phyloP scores from a whole-genome alignment of 352 stramenopile species.

The Plasmopara muralis region DNA sequence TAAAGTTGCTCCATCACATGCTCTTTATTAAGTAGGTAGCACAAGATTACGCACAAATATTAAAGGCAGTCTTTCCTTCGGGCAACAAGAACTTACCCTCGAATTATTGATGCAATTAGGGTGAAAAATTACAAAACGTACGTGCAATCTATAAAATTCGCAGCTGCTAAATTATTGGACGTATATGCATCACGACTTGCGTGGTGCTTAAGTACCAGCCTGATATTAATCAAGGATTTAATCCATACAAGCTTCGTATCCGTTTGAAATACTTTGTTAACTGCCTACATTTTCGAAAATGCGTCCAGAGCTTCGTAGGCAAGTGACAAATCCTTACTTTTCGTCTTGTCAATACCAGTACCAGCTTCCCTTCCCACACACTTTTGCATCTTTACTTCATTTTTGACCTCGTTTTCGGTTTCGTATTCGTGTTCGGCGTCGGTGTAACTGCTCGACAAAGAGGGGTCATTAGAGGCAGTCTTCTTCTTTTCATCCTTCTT shows the following conservation, averaged over 20 bases:
- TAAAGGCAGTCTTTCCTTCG: background rate
- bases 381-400: constrained; percentile 10
- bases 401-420: background rate
- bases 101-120: background rate
- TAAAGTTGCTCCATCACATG: constrained; percentile 6
- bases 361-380: background rate
- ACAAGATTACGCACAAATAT: background rate
- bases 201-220: constrained; percentile 17
- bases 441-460: background rate
- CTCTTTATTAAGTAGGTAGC: no score
- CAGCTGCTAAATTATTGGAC: constrained; percentile 12
- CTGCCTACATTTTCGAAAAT: constrained; percentile 7
- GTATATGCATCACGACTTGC: constrained; percentile 2
- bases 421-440: background rate
- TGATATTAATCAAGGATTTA: constrained; percentile 6
- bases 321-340: constrained; percentile 8
- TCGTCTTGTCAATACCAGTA: background rate
- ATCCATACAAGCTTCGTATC: constrained; percentile 11
- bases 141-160: no score
- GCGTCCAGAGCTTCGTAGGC: constrained; percentile 10
- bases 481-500: background rate
- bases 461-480: no score
- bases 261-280: constrained; percentile 7
- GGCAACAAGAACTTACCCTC: constrained; percentile 1
- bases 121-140: no score